A percentile compares a stretch with the other conserved stretches of the same genome.
Conservation (phyloP, 2,329 filamentous ascomycete genomes). For the Colletotrichum navitas region DNA sequence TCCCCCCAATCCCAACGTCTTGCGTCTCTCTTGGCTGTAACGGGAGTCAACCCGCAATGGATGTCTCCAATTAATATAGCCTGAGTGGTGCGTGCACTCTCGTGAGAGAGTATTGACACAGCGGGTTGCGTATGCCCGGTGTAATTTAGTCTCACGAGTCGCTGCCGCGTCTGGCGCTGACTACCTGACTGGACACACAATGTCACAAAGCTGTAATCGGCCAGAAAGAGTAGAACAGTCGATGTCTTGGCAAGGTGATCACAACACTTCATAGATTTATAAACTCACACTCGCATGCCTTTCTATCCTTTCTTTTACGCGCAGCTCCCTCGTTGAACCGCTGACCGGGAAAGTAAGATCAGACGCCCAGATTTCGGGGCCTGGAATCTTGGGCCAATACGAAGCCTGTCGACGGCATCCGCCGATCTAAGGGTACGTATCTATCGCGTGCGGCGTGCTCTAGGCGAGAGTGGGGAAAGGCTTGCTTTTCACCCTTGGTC, state of each 20-base stretch:
- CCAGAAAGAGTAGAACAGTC: not conserved
- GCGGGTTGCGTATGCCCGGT: slow-evolving; percentile 17
- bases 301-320: not conserved
- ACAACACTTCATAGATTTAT: too few species aligned
- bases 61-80: slow-evolving; percentile 30
- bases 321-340: not conserved
- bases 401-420: slow-evolving; percentile 32
- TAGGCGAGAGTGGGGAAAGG: slow-evolving; percentile 35
- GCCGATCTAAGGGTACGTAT: slow-evolving; percentile 37
- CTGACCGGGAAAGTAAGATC: slow-evolving; percentile 2
- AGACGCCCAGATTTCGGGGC: slow-evolving; percentile 24
- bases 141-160: slow-evolving; percentile 1
- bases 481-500: slow-evolving; percentile 22
- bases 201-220: not conserved
- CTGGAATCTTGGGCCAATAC: slow-evolving; percentile 37
- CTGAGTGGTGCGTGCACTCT: not conserved
- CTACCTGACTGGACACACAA: not conserved
- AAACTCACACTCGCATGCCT: not conserved
- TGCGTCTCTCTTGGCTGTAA: slow-evolving; percentile 33
- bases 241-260: slow-evolving; percentile 2
- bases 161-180: slow-evolving; percentile 11
- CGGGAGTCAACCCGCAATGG: slow-evolving; percentile 32
- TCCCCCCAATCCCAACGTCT: slow-evolving; percentile 37
- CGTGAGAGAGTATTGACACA: slow-evolving; percentile 7
- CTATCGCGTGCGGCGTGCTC: slow-evolving; percentile 14